Base-by-base conservation (phyloP, 2,329 filamentous ascomycete species). In the Colletotrichum melonis region DNA sequence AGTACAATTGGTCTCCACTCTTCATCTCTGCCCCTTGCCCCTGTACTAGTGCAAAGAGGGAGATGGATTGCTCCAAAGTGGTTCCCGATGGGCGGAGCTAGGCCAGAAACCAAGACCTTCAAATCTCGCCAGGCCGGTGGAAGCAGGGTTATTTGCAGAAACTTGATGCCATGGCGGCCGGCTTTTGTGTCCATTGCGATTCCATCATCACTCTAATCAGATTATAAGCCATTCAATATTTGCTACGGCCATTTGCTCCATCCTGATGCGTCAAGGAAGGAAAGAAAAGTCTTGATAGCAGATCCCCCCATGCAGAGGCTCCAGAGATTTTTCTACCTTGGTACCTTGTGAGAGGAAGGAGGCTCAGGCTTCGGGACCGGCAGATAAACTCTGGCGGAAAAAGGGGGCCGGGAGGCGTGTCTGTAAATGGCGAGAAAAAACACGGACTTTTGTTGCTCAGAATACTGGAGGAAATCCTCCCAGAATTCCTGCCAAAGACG, bases 71-170 rank as follows among this genome's bases (percentile, higher is more conserved):
- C 68, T 63, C 68, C 57, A 74, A 72, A 63, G 69, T 72, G 72
- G 72, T 49, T 74, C 68, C 69, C 58, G 71, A 72, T 67, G 58
- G 68, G 55, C 57, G 52, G 38, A 72, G 72, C 72, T 74, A 74
- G 24, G 46, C 68, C 58, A 72, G 69, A 72, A 78, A 76, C 72
- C 76, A 78, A 77, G 76, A 77, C 76, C 72, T 66, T 76, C 77
- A 76, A 78, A 78, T 78, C 74, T 77, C 76, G 78, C 76, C 66
- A 74, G 69, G 71, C n/a, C 56, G 67, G 71, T 70, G 70, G 67
- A 70, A 70, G 60, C 70, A 73, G 67, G 67, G 63, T 57, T 65
- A 30, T 16, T 22, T 42, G 52, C 30, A 65, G 32, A 60, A 55
- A 42, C 38, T 60, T 66, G 58, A 65, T 70, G 28, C 46, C 67